These are phyloP conservation scores for Nemania sp. DNA, from an alignment of 2,329 filamentous ascomycete species.

Conservation along the genomic window DNA sequence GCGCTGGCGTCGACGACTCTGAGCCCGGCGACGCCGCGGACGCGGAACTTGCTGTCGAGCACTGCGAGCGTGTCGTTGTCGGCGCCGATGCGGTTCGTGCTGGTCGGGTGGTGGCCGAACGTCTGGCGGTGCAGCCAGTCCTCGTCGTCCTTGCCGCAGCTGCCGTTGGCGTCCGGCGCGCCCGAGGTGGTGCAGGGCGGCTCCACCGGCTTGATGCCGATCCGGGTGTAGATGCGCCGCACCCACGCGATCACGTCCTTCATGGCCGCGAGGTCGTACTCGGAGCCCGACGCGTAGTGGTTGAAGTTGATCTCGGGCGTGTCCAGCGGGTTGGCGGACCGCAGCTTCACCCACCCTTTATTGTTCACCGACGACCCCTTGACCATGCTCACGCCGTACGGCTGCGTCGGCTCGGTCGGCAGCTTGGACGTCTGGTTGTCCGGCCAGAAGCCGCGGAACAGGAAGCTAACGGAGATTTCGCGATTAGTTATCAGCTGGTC, in stretches of 20 bases:
- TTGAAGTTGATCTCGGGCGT: constrained; percentile 66
- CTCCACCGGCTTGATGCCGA: constrained; percentile 21
- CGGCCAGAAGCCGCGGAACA: constrained; percentile 34
- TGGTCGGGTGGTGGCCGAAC: constrained; percentile 61
- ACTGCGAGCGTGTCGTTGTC: constrained; percentile 57
- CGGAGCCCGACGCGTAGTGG: constrained; percentile 55
- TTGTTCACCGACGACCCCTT: constrained; percentile 54
- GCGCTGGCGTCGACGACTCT: constrained; percentile 42
- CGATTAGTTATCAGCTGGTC: not conserved
- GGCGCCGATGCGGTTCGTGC: constrained; percentile 57
- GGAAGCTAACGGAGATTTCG: not conserved
- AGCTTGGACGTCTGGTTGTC: constrained; percentile 30
- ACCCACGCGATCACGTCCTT: constrained; percentile 49
- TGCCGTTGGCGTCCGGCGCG: constrained; percentile 11
- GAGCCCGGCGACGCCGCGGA: constrained; percentile 55
- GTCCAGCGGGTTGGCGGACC: constrained; percentile 64
- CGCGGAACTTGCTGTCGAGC: constrained; percentile 57
- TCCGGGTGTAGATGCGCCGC: constrained; percentile 15
- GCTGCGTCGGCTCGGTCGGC: constrained; percentile 35
- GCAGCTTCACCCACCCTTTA: constrained; percentile 62
- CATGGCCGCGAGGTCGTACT: constrained; percentile 43
- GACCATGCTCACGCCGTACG: constrained; percentile 44
- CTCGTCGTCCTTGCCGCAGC: constrained; percentile 28
- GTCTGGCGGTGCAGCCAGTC: constrained; percentile 47
- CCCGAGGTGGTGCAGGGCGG: constrained; percentile 24